phyloP scores from a whole-genome alignment of 371 early-diverging fungal species.

The Mortierella sp. region DNA sequence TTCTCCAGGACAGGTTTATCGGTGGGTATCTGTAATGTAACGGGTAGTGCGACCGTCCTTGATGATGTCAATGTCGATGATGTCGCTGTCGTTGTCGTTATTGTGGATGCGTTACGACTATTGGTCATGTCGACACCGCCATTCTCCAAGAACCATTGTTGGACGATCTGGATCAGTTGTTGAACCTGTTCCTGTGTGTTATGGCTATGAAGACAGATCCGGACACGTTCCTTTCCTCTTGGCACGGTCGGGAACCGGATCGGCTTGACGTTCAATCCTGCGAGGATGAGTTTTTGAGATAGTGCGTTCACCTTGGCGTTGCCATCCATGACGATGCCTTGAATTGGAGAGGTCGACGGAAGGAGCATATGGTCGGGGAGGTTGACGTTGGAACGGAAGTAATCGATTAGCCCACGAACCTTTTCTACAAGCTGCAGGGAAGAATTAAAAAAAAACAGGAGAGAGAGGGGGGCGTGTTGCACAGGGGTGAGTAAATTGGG shows the following conservation, averaged over 20 bases:
- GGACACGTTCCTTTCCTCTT: conserved; percentile 79
- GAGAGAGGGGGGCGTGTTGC: too few species aligned
- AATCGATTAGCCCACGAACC: conserved; percentile 56
- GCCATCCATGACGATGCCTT: conserved; percentile 79
- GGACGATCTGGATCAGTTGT: conserved; percentile 62
- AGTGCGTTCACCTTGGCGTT: conserved; percentile 73
- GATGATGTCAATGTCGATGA: not conserved
- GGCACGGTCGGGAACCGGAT: conserved; percentile 88
- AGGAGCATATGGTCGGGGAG: conserved; percentile 65
- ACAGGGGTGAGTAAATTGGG: too few species aligned
- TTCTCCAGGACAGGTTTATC: too few species aligned
- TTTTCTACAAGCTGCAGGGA: conserved; percentile 64
- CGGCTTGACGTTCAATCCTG: conserved; percentile 79
- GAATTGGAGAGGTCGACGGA: conserved; percentile 77
- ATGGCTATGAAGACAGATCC: conserved; percentile 84
- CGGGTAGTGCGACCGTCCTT: not conserved
- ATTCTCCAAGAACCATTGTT: conserved; percentile 43
- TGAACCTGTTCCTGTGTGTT: conserved; percentile 74
- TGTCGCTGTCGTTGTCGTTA: not conserved
- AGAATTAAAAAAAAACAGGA: not conserved
- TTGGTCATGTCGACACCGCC: too few species aligned
- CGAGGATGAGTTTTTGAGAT: conserved; percentile 65
- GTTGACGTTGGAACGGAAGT: conserved; percentile 59
- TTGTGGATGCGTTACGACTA: not conserved
- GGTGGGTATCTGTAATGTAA: too few species aligned